Base-by-base conservation (phyloP, 2,329 filamentous ascomycete species). In the Aspergillus viridinutans region DNA sequence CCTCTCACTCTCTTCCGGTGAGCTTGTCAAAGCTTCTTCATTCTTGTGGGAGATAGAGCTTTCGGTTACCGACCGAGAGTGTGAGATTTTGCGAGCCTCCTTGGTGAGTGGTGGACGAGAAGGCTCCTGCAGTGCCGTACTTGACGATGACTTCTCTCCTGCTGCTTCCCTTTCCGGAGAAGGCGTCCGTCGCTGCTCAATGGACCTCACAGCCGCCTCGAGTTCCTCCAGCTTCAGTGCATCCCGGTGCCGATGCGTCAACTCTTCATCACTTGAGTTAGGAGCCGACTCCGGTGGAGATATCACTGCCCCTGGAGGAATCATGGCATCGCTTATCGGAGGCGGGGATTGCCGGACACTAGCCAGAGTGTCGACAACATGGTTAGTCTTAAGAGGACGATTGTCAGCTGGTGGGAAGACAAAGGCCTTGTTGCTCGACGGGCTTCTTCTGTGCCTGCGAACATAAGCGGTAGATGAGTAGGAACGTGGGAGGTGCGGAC, bases 211-310 rank as follows among this genome's bases (percentile, higher is more conserved):
- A 35, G 91, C 92, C 45, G 90, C 87, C 73, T 95, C 86, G 52
- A 97, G 79, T 69, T 93, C 89, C 61, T 81, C 78, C 60, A 86
- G 74, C 57, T 79, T 76, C 50, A 78, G 72, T 50, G 76, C 64
- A 55, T 79, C 75, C 55, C 71, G 73, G 58, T 71, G 50, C 70
- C 80, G 78, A 66, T 76, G 64, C 57, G 67, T 26, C 63, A 70
- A 60, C 63, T 85, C 86, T 68, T 95, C 91, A 71, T 96, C 92
- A 73, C 92, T 92, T 26, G 88, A 92, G 63, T 88, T 89, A 42
- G 84, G 83, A 6, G 84, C 83, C 35, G 92, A 96, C 67, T 97
- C 93, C 9, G 93, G 93, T 38, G 93, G 93, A 0, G 93, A 97
- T 58, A 96, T 90, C 65, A 96, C 85, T 61, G 90, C 92, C 59